Evolutionary conservation across 2,329 filamentous ascomycete genomes (phyloP).

Genomic region (Teratosphaeria destructans): DNA sequence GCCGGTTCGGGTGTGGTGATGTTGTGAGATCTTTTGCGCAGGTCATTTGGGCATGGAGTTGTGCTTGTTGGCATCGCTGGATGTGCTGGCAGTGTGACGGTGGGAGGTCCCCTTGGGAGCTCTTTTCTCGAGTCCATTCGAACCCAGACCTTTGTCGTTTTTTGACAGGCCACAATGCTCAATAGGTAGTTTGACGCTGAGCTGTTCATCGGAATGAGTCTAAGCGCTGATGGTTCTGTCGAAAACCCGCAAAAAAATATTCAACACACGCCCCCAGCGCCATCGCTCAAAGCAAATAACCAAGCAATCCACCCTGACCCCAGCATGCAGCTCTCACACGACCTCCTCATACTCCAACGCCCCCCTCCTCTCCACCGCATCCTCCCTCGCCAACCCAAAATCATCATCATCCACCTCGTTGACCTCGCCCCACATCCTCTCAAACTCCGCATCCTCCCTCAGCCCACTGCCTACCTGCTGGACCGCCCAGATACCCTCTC

Average conservation of each 20-base stretch:
- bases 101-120: too few relatives aligned
- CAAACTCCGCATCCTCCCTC: slow-evolving; percentile 59
- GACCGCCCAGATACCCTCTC: slow-evolving; percentile 91
- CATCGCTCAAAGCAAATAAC: not conserved
- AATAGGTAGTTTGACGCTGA: too few relatives aligned
- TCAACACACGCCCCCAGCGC: not conserved
- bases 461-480: slow-evolving; percentile 34
- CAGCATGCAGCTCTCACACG: not conserved
- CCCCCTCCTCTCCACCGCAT: slow-evolving; percentile 46
- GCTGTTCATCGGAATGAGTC: too few relatives aligned
- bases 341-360: slow-evolving; percentile 32
- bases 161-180: too few relatives aligned
- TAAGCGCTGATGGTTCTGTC: not conserved
- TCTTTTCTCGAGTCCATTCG: too few relatives aligned
- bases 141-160: too few relatives aligned
- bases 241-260: not conserved
- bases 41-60: too few relatives aligned
- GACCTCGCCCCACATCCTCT: slow-evolving; percentile 74
- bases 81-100: too few relatives aligned
- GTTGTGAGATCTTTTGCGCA: too few relatives aligned
- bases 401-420: slow-evolving; percentile 86
- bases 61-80: too few relatives aligned
- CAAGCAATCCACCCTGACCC: not conserved
- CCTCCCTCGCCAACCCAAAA: slow-evolving; percentile 64
- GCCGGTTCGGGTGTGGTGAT: too few relatives aligned